A percentile compares a stretch with the other conserved stretches of the same genome.
Evolutionary conservation across 2,329 filamentous ascomycete species (phyloP).

Genomic region (Colletotrichum lini): DNA sequence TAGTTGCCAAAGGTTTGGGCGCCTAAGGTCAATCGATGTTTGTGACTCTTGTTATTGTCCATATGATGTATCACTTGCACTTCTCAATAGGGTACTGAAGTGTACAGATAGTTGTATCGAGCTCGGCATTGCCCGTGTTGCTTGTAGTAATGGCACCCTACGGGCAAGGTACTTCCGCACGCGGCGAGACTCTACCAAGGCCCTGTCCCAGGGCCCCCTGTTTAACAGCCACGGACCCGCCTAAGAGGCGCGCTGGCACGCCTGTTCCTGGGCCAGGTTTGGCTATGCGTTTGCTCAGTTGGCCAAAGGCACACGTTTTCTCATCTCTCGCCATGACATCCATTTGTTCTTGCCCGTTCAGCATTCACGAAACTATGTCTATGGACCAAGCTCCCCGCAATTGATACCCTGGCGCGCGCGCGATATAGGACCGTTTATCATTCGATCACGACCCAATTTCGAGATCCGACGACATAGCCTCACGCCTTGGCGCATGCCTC

Average conservation of each 20-base stretch:
- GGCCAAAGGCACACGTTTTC: slow-evolving; percentile 41
- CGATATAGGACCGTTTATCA: slow-evolving; percentile 28
- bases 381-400: slow-evolving; percentile 26
- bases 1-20: background rate
- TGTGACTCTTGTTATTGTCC: background rate
- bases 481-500: slow-evolving; percentile 38
- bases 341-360: slow-evolving; percentile 11
- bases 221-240: slow-evolving; percentile 36
- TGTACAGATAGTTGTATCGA: no score
- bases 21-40: background rate
- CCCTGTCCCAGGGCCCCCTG: slow-evolving; percentile 31
- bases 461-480: slow-evolving; percentile 28
- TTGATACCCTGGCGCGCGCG: slow-evolving; percentile 27
- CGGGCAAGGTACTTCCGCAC: slow-evolving; percentile 24
- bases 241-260: slow-evolving; percentile 33
- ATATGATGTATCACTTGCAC: background rate
- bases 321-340: slow-evolving; percentile 35
- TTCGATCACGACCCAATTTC: slow-evolving; percentile 13
- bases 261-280: slow-evolving; percentile 31
- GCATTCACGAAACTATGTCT: slow-evolving; percentile 37
- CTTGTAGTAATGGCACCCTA: slow-evolving; percentile 14
- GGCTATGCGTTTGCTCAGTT: slow-evolving; percentile 37
- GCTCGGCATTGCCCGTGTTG: slow-evolving; percentile 6
- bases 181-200: slow-evolving; percentile 34
- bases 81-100: no score